Conservation (phyloP, 2,329 filamentous ascomycete species). For the Ophiostoma piceae region DNA sequence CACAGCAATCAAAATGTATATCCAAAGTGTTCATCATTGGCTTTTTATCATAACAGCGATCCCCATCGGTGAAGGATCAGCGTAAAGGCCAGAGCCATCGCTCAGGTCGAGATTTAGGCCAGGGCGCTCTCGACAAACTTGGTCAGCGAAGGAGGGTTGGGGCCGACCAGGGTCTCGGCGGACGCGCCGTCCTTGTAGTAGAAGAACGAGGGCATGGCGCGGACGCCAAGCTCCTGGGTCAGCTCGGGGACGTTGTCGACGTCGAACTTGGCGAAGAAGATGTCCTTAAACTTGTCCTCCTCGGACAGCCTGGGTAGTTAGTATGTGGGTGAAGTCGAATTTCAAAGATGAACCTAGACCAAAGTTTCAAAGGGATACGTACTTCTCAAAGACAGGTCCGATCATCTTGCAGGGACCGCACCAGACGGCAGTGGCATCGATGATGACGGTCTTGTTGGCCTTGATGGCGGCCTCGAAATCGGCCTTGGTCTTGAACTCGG, state of each 20-base stretch:
- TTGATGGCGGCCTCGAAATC: constrained; percentile 38
- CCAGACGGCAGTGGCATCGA: constrained; percentile 88
- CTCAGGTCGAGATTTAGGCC: neutral
- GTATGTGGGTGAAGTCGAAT: neutral
- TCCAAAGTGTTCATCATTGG: neutral
- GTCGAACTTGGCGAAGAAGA: constrained; percentile 84
- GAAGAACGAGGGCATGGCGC: constrained; percentile 89
- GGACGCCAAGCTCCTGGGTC: constrained; percentile 69
- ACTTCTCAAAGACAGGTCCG: constrained; percentile 67
- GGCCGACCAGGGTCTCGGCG: constrained; percentile 69
- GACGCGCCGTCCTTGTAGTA: constrained; percentile 77
- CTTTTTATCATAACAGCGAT: constrained; percentile 5
- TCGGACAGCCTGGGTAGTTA: constrained; percentile 51
- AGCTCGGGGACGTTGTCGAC: constrained; percentile 76
- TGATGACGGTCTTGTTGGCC: constrained; percentile 53
- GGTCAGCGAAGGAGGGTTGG: constrained; percentile 53
- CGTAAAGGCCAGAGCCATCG: neutral
- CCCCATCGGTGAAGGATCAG: neutral
- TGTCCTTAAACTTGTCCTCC: constrained; percentile 39
- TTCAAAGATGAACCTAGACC: neutral
- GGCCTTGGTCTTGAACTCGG: constrained; percentile 24
- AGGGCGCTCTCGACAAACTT: constrained; percentile 10
- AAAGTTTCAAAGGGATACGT: constrained; percentile 31
- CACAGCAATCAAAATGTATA: neutral
- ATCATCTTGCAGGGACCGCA: constrained; percentile 95